These are phyloP conservation scores for Cucurbita moschata DNA, from an alignment of 306 rosid genomes.

Conservation along the genomic window DNA sequence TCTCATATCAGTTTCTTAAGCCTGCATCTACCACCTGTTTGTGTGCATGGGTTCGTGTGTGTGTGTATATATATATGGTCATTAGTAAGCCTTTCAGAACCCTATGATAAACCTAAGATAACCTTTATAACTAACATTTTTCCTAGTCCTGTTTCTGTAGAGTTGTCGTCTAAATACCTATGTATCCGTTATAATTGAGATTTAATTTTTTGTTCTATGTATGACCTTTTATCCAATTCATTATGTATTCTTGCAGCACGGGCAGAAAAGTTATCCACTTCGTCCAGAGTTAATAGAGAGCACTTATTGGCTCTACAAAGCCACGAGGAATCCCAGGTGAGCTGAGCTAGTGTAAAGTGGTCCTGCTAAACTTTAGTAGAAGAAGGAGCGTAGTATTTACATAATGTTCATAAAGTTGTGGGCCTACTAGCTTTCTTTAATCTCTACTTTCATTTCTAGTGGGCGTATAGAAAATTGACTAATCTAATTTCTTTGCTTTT, in stretches of 20 bases:
- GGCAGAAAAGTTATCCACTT: constrained; percentile 85
- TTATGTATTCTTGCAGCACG: constrained; percentile 37
- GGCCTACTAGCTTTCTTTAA: not conserved
- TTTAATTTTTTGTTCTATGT: not conserved
- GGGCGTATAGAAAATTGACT: not conserved
- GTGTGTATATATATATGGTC: not conserved
- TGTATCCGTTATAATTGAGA: not conserved
- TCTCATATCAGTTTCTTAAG: not conserved
- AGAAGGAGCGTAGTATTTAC: not conserved
- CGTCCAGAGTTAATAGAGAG: constrained; percentile 96
- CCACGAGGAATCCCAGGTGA: constrained; percentile 91
- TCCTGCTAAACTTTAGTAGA: not conserved
- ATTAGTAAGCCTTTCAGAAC: not conserved
- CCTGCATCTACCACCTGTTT: not conserved
- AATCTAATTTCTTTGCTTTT: not conserved
- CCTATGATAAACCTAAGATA: not conserved
- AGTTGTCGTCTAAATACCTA: not conserved
- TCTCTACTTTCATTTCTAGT: not conserved
- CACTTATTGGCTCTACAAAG: constrained; percentile 97
- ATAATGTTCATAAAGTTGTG: not conserved
- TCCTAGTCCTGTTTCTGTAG: not conserved
- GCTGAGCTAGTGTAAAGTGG: constrained; percentile 17
- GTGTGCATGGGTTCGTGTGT: not conserved
- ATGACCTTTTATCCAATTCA: not conserved
- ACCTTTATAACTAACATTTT: not conserved